phyloP scores from a whole-genome alignment of 2,329 filamentous ascomycete genomes.

The Cladosporium phlei region DNA sequence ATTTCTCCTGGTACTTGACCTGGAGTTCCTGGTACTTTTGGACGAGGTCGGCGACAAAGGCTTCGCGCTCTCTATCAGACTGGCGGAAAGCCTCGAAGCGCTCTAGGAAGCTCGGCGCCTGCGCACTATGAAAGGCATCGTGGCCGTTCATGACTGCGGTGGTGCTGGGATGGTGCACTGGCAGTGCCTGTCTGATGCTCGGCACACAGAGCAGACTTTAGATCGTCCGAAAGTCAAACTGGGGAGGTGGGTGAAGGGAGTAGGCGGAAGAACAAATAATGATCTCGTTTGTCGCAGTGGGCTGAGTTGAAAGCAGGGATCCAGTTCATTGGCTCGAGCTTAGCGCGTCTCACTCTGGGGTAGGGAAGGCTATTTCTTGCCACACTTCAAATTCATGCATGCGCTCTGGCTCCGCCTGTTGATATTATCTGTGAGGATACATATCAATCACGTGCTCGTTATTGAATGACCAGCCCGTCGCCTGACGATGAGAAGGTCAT shows the following conservation, averaged over 20 bases:
- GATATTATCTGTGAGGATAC: no score
- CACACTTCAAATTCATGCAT: no score
- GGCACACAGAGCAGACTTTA: slow-evolving; percentile 1
- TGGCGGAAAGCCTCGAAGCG: slow-evolving; percentile 31
- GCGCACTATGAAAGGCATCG: neutral
- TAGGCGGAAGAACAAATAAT: neutral
- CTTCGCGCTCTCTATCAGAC: slow-evolving; percentile 29
- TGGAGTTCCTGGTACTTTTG: slow-evolving; percentile 31
- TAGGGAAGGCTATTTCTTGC: no score
- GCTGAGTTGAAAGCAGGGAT: slow-evolving; percentile 5
- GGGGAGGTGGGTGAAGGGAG: no score
- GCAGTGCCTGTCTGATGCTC: neutral
- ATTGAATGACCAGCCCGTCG: no score
- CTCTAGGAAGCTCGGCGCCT: slow-evolving; percentile 16
- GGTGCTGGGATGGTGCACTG: neutral
- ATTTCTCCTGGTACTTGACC: slow-evolving; percentile 29
- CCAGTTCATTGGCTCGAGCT: no score
- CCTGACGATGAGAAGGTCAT: no score
- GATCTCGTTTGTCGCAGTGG: no score
- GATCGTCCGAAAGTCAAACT: slow-evolving; percentile 5
- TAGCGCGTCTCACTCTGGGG: no score
- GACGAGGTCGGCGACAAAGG: slow-evolving; percentile 29
- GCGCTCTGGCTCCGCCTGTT: no score
- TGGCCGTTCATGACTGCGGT: slow-evolving; percentile 20
- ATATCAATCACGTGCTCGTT: no score